Conservation (phyloP, 2,329 filamentous ascomycete genomes). For the Aspergillus sp. region DNA sequence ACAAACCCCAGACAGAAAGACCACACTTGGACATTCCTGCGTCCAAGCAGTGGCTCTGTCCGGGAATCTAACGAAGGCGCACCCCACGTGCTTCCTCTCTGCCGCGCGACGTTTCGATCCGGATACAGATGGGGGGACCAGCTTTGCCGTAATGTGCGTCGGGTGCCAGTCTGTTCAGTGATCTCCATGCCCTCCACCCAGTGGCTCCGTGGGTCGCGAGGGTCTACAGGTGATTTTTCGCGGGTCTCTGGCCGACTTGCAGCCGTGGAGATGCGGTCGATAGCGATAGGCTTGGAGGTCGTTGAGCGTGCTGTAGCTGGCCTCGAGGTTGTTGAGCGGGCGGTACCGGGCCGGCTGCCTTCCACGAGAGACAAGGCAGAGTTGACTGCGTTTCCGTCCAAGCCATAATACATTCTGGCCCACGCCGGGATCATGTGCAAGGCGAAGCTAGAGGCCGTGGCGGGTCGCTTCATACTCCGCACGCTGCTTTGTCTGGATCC, state of each 20-base stretch:
- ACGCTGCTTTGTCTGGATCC: constrained; percentile 40
- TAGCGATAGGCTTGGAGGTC: constrained; percentile 30
- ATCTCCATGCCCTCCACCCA: constrained; percentile 37
- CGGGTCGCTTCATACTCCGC: constrained; percentile 34
- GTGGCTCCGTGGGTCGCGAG: constrained; percentile 43
- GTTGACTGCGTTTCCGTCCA: constrained; percentile 56
- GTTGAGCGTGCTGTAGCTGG: constrained; percentile 29
- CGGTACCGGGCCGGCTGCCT: constrained; percentile 27
- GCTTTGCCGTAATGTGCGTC: constrained; percentile 55
- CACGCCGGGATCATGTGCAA: constrained; percentile 48
- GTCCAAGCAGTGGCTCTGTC: constrained; percentile 60
- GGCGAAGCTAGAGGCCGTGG: constrained; percentile 47
- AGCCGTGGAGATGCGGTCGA: constrained; percentile 30
- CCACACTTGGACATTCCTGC: constrained; percentile 71
- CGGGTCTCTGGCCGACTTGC: constrained; percentile 27
- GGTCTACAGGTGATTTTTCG: constrained; percentile 20
- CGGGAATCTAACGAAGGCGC: constrained; percentile 69
- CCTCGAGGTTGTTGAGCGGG: constrained; percentile 26
- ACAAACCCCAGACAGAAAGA: constrained; percentile 76
- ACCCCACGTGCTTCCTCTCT: constrained; percentile 63
- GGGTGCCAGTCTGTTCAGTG: constrained; percentile 25
- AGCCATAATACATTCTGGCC: constrained; percentile 67
- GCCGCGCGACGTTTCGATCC: constrained; percentile 59
- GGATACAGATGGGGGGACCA: constrained; percentile 72
- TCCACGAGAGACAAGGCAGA: constrained; percentile 42